Conservation (phyloP, 257 asterid genomes). For the Galeopsis tetrahit region DNA sequence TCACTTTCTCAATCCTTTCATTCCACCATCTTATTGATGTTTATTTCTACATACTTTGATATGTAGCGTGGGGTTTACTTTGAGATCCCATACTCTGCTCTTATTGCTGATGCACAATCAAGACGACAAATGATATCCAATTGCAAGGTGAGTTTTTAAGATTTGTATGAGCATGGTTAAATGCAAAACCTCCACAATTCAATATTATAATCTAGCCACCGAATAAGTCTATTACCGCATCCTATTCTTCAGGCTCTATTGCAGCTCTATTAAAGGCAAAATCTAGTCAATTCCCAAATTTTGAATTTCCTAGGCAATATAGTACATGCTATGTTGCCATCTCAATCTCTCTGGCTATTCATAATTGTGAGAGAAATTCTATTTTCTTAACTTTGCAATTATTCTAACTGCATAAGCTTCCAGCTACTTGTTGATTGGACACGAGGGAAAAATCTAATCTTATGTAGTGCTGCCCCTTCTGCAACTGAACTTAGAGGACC, state of each 20-base stretch:
- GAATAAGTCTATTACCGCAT: background rate
- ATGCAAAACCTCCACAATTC: too few relatives aligned
- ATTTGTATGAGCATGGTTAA: constrained; percentile 4
- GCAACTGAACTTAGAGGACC: constrained; percentile 88
- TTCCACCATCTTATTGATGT: background rate
- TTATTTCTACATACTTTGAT: constrained; percentile 29
- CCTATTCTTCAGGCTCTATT: background rate
- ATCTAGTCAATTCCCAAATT: background rate
- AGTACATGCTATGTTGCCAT: constrained; percentile 14
- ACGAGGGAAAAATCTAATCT: constrained; percentile 73
- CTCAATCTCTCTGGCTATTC: constrained; percentile 6
- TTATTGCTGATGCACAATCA: constrained; percentile 67
- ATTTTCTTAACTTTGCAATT: constrained; percentile 4
- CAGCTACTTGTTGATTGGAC: constrained; percentile 98
- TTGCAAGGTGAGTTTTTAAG: constrained; percentile 62
- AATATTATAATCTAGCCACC: background rate
- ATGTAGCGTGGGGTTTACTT: constrained; percentile 91
- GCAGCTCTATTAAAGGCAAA: background rate
- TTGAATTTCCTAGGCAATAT: constrained; percentile 19
- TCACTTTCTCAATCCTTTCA: background rate
- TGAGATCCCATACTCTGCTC: constrained; percentile 84
- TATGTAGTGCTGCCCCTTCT: constrained; percentile 80
- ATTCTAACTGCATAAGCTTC: constrained; percentile 35
- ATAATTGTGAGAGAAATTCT: constrained; percentile 12
- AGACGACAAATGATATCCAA: constrained; percentile 78